Evolutionary conservation across 2,329 filamentous ascomycete species (phyloP), one percentile per base, ranked within the genome.

Genomic region (Beauveria varroae): DNA sequence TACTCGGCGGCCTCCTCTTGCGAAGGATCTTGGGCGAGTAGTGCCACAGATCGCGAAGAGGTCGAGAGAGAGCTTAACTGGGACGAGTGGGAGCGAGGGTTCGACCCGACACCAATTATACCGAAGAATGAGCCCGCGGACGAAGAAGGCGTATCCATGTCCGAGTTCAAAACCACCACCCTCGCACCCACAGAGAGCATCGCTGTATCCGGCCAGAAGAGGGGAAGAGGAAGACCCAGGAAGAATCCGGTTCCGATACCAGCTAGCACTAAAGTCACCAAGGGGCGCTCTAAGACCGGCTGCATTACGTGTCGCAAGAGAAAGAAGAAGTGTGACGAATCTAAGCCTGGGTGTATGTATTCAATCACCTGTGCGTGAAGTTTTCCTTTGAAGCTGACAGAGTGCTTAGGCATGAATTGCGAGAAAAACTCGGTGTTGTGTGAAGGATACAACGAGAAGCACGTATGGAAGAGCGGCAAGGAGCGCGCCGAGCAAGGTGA

Each of bases 401-500:
- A 54, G 30, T 72, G 65, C n/a, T 61, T 62, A 91, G 88, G 90
- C 68, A 81, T 91, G 73, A 96, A 96, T 68, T 96, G 92, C 70
- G 88, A 95, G 75, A 96, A 96, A 80, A 96, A 96, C 72, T 91
- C 91, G 9, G 90, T 96, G 14, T 85, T 93, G 14, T 96, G 92
- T 71, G 91, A 96, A 74, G 92, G 92, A 14, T 96, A 96, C 70
- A 90, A 90, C 56, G 88, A 91, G 64, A 91, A 91, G 71, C 88
- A 90, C 62, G 83, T 91, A 57, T 96, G 92, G 92, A 91, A 87
- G 73, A 93, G 90, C 69, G 91, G 91, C 30, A 91, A 85, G 71
- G 89, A 93, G 72, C 88, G 81, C 70, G 81, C 85, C 40, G 86
- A 89, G 76, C 86, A 91, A 76, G 83, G 84, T 85, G 77, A 66